Evolutionary conservation across 768 basidiomycete species (phyloP).

Genomic region (Mycena filopes): DNA sequence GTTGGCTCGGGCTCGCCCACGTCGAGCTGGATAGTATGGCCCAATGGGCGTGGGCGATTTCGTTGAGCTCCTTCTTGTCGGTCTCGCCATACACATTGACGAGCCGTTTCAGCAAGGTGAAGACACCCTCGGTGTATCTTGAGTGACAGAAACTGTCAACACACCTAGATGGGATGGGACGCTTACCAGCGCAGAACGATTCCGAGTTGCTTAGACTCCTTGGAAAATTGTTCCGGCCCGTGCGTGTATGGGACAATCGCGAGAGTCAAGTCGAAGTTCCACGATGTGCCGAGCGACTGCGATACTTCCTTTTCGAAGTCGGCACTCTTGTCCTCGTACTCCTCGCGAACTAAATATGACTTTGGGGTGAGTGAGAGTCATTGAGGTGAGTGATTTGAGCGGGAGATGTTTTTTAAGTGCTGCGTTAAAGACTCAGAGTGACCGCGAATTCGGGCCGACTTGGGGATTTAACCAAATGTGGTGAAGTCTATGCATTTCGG

Average conservation of each 20-base stretch:
- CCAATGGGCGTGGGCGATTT: neutral
- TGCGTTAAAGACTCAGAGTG: too few species aligned
- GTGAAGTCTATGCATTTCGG: too few species aligned
- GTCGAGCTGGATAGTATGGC: slow-evolving; percentile 3
- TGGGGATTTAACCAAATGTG: too few species aligned
- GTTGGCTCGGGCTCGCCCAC: slow-evolving; percentile 2
- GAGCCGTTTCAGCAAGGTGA: neutral
- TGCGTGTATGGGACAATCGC: slow-evolving; percentile 6
- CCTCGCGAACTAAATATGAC: slow-evolving; percentile 1
- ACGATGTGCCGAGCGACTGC: neutral
- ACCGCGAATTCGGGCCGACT: too few species aligned
- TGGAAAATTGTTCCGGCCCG: slow-evolving; percentile 3
- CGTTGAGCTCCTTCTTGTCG: slow-evolving; percentile 6
- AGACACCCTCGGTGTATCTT: slow-evolving; percentile 1
- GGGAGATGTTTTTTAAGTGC: too few species aligned
- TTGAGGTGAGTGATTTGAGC: too few species aligned
- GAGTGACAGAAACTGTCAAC: neutral
- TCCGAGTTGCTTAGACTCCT: slow-evolving; percentile 3
- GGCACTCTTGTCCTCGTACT: neutral
- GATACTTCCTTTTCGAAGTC: slow-evolving; percentile 4
- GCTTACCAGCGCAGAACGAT: neutral
- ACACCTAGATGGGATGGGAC: neutral
- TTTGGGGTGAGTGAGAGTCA: too few species aligned
- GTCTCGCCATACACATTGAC: neutral
- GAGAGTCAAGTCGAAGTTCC: slow-evolving; percentile 6